Percentiles rank a stretch among this genome's conserved stretches.
Evolutionary conservation across 2,329 filamentous ascomycete genomes (phyloP).

Genomic region (Colletotrichum sp.): DNA sequence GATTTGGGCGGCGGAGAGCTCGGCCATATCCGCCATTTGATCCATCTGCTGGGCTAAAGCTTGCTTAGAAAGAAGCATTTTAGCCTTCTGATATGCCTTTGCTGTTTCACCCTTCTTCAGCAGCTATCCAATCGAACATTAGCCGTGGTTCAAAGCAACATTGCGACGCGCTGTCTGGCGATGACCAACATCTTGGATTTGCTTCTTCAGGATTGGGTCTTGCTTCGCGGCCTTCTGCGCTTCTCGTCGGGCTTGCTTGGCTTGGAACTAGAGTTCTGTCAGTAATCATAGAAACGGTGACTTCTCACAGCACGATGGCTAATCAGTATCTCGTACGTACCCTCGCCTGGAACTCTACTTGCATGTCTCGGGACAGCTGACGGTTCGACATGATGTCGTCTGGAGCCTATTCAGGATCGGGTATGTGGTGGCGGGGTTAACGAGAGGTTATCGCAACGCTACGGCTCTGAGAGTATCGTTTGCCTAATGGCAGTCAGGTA

Average conservation of each 20-base stretch:
- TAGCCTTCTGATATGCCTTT: conserved; percentile 68
- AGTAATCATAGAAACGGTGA: background rate
- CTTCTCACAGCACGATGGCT: background rate
- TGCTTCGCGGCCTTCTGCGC: conserved; percentile 66
- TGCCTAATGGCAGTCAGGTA: no score
- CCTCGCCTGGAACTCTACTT: conserved; percentile 67
- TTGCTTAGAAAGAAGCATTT: conserved; percentile 66
- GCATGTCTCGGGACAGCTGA: conserved; percentile 64
- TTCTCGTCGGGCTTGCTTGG: conserved; percentile 66
- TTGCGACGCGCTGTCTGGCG: background rate
- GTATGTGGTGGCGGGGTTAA: background rate
- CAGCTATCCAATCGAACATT: conserved; percentile 35
- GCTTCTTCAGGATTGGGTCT: conserved; percentile 65
- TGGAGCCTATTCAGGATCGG: background rate
- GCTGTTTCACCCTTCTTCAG: conserved; percentile 68
- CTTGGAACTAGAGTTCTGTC: conserved; percentile 53
- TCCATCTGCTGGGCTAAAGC: conserved; percentile 68
- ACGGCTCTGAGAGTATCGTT: background rate
- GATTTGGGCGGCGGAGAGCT: conserved; percentile 65
- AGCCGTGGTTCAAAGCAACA: background rate
- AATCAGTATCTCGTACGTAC: conserved; percentile 35
- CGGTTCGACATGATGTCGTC: conserved; percentile 58
- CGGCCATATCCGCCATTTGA: conserved; percentile 68
- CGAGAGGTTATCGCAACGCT: background rate
- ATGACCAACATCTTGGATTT: conserved; percentile 57